Evolutionary conservation across 2,329 filamentous ascomycete species (phyloP).

Genomic region (Macrophomina tecta): DNA sequence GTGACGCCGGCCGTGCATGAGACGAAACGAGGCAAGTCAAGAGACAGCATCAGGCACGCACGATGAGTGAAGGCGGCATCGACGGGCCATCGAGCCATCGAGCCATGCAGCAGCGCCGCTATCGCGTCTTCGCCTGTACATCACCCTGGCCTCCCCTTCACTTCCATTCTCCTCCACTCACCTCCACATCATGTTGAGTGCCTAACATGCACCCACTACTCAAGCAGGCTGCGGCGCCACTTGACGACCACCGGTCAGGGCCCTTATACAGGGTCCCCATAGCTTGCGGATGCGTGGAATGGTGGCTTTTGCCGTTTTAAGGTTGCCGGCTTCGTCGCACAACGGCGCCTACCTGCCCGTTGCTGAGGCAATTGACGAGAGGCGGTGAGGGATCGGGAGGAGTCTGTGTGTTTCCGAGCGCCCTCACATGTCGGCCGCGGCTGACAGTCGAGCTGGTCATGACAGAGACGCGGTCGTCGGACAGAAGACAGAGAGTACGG

Average conservation of each 20-base stretch:
- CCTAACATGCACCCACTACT: constrained; percentile 15
- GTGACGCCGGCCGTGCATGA: constrained; percentile 21
- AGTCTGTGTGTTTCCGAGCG: constrained; percentile 11
- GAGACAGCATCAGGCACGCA: neutral
- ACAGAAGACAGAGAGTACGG: neutral
- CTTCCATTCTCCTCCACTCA: constrained; percentile 4
- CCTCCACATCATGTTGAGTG: constrained; percentile 7
- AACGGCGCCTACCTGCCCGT: neutral
- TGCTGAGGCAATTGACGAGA: constrained; percentile 17
- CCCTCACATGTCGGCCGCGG: constrained; percentile 10
- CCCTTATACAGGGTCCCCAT: constrained; percentile 22
- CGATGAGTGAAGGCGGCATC: neutral
- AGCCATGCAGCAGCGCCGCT: constrained; percentile 6
- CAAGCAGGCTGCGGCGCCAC: constrained; percentile 14
- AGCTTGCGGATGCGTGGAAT: constrained; percentile 14
- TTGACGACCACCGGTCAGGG: constrained; percentile 10
- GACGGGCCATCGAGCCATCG: constrained; percentile 15
- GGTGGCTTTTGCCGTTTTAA: constrained; percentile 3
- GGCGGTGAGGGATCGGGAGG: constrained; percentile 14
- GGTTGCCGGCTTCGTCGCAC: constrained; percentile 21
- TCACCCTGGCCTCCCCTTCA: neutral
- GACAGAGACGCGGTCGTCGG: neutral
- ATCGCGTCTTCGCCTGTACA: neutral
- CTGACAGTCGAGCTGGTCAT: neutral
- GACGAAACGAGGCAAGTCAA: constrained; percentile 17